Evolutionary conservation across 148 eudicot genomes (phyloP).

Genomic region (Rhododendron mucronatum): DNA sequence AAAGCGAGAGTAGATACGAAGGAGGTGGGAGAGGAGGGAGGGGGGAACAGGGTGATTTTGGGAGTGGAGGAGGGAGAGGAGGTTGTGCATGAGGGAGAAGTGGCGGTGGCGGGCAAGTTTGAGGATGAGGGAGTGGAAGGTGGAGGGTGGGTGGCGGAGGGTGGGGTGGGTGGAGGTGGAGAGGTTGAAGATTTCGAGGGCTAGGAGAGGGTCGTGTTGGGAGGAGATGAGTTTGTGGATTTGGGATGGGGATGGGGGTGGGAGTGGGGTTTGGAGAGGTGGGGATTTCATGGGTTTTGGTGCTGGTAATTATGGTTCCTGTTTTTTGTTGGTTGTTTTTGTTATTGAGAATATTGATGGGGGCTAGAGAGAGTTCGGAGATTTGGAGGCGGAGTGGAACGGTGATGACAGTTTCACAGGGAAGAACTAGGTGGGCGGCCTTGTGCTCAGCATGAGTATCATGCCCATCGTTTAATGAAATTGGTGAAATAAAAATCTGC

Average conservation of each 20-base stretch:
- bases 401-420: not conserved
- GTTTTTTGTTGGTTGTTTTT: not conserved
- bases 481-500: not conserved
- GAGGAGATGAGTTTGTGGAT: constrained; percentile 60
- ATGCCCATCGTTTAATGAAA: not conserved
- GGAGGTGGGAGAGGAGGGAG: constrained; percentile 55
- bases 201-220: constrained; percentile 78
- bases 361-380: not conserved
- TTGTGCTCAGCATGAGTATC: too few relatives aligned
- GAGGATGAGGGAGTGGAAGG: constrained; percentile 56
- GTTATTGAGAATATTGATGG: not conserved
- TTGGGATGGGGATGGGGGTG: constrained; percentile 61
- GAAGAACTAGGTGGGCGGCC: not conserved
- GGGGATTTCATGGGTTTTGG: not conserved
- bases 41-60: constrained; percentile 42
- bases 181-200: constrained; percentile 80
- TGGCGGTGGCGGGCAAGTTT: constrained; percentile 62
- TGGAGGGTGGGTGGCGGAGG: constrained; percentile 56
- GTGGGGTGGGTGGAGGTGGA: constrained; percentile 72
- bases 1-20: constrained; percentile 70
- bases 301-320: not conserved
- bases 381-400: not conserved
- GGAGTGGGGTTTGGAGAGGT: constrained; percentile 13
- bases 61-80: constrained; percentile 38
- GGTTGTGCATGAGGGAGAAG: constrained; percentile 57